These are phyloP conservation scores for Clavispora vitiphila DNA, from an alignment of 805 yeast genomes.

Conservation along the genomic window DNA sequence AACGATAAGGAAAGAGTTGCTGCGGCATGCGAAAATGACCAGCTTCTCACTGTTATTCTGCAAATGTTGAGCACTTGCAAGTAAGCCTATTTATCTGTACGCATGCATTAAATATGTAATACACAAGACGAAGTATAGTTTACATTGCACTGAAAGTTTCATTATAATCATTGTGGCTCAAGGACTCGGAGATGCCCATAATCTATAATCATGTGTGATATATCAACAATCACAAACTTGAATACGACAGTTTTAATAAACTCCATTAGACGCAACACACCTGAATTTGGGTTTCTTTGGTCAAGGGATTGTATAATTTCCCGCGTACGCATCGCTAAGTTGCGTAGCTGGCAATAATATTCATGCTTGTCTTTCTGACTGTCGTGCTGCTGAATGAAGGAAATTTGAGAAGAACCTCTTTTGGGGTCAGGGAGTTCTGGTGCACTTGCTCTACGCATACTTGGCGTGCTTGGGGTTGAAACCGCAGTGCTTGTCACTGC, in stretches of 20 bases:
- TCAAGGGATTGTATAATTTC: slow-evolving; percentile 7
- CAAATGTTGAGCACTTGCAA: slow-evolving; percentile 85
- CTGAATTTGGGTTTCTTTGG: slow-evolving; percentile 11
- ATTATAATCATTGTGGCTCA: not conserved
- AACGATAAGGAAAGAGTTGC: slow-evolving; percentile 97
- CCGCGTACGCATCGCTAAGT: slow-evolving; percentile 14
- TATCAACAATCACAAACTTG: slow-evolving; percentile 34
- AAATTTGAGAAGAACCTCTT: slow-evolving; percentile 10
- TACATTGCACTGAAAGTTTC: not conserved
- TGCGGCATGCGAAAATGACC: slow-evolving; percentile 97
- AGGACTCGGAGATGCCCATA: slow-evolving; percentile 20
- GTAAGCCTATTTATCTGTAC: slow-evolving; percentile 5
- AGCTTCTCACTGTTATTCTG: slow-evolving; percentile 80
- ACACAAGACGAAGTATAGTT: not conserved
- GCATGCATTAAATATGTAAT: no score
- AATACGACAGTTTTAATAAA: slow-evolving; percentile 31
- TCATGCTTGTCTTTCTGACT: slow-evolving; percentile 29
- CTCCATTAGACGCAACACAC: slow-evolving; percentile 26
- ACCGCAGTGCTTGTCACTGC: slow-evolving; percentile 11
- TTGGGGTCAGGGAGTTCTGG: slow-evolving; percentile 16
- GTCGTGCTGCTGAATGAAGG: slow-evolving; percentile 21
- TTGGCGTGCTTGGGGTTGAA: slow-evolving; percentile 19
- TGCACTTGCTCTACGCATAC: slow-evolving; percentile 18
- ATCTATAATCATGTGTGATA: slow-evolving; percentile 29
- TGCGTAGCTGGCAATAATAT: slow-evolving; percentile 27